These are phyloP conservation scores for Neopestalotiopsis sp. DNA, from an alignment of 2,329 filamentous ascomycete genomes.

Conservation along the genomic window DNA sequence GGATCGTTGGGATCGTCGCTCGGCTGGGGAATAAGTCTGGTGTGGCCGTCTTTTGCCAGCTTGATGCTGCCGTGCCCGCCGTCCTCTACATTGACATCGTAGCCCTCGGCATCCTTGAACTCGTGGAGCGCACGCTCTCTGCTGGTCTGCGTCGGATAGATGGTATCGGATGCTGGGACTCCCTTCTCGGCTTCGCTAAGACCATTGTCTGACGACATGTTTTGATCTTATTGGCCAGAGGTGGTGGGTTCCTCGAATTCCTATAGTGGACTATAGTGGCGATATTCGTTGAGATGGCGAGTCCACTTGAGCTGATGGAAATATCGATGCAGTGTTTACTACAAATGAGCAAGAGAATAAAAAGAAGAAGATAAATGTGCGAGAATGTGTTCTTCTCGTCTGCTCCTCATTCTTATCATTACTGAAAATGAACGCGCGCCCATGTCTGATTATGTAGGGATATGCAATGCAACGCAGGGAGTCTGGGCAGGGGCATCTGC, in stretches of 20 bases:
- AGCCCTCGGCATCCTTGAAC: constrained; percentile 41
- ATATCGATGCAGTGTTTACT: too few relatives aligned
- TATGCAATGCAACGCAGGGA: background rate
- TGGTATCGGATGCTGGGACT: background rate
- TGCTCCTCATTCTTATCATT: background rate
- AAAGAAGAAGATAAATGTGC: background rate
- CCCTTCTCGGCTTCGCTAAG: constrained; percentile 4
- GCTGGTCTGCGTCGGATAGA: background rate
- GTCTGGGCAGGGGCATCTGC: background rate
- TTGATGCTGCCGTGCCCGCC: constrained; percentile 33
- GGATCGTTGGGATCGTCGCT: constrained; percentile 57
- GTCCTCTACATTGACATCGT: constrained; percentile 43
- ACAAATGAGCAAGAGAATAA: too few relatives aligned
- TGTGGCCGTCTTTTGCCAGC: constrained; percentile 46
- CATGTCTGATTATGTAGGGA: background rate
- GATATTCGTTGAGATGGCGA: background rate
- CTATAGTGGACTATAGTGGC: background rate
- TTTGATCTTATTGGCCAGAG: background rate
- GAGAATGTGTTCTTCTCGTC: background rate
- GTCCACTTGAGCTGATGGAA: too few relatives aligned
- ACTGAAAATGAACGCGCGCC: background rate
- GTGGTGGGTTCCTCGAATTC: background rate
- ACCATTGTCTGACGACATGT: background rate
- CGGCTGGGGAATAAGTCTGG: constrained; percentile 60
- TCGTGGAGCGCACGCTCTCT: constrained; percentile 36